Evolutionary conservation across 2,329 filamentous ascomycete species (phyloP).

Genomic region (Pseudogymnoascus sp.): DNA sequence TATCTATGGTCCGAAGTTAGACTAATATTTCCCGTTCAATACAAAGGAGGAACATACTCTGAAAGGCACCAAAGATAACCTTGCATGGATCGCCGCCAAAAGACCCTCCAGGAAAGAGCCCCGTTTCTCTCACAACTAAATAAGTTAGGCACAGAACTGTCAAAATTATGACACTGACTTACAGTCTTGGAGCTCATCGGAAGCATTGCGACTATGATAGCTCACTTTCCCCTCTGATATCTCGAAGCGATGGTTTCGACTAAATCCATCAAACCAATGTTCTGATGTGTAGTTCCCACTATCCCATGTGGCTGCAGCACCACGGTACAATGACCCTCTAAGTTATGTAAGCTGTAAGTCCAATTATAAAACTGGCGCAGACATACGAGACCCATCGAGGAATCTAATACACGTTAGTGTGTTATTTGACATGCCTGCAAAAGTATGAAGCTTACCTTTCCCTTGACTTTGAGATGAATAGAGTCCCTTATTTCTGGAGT

Average conservation of each 20-base stretch:
- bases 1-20: neutral
- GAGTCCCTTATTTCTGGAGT: neutral
- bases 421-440: neutral
- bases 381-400: neutral
- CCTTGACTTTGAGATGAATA: neutral
- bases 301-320: neutral
- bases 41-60: conserved; percentile 43
- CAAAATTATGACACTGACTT: conserved; percentile 46
- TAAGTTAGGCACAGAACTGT: conserved; percentile 38
- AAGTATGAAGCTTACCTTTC: neutral
- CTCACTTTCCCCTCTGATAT: conserved; percentile 40
- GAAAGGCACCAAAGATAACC: conserved; percentile 62
- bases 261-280: conserved; percentile 78
- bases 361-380: neutral
- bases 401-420: neutral
- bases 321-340: neutral
- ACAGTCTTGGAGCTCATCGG: conserved; percentile 62
- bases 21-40: no score
- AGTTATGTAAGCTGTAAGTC: neutral
- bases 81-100: conserved; percentile 63
- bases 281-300: neutral
- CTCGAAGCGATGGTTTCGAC: conserved; percentile 63
- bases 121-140: conserved; percentile 50
- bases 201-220: conserved; percentile 39
- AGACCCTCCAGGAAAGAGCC: conserved; percentile 58